Base-by-base conservation (phyloP, 2,329 filamentous ascomycete genomes). In the Pseudopithomyces maydicus region DNA sequence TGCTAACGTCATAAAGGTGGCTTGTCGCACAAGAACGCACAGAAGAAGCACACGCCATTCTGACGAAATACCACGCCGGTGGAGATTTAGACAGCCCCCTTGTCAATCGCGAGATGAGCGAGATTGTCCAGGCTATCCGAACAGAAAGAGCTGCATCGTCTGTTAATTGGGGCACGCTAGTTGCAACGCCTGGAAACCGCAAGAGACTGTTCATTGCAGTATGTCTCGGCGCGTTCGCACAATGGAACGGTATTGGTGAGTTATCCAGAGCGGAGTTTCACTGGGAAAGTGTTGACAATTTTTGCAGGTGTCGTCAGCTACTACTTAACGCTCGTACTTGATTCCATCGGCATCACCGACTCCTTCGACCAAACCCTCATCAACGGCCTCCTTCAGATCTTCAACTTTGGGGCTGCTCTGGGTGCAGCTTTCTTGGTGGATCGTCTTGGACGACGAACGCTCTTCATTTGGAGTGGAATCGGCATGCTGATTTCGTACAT, bases 11-110 rank as follows among this genome's bases (percentile, higher is more conserved):
- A 1, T 84, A 84, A 2, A 74, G 85, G 54, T 87, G 84, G 84
- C 74, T 86, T 15, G 80, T 84, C 50, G 78, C 79, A 52, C 78
- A 83, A 35, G 81, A 82, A 35, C 79, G 81, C 10, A 73, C 78
- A 2, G 82, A 85, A 23, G 80, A 86, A 62, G 84, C 83, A 1
- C 74, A 80, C 20, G 69, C 76, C 4, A 79, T 85, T 8, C 74
- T 89, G 22, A 78, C 82, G 11, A 80, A 80, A 54, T 83, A 85
- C 63, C 85, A 85, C 60, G 77, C 81, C 1, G 58, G 39, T 5
- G 78, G 84, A 53, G 79, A 78, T 2, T 58, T 66, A 32, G 49
- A 61, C 15, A 42, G 20, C 22, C 41, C 53, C 1, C 41, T 61
- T 10, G 52, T 61, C 20, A 41, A 26, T 12, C 26, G 49, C 5